Evolutionary conservation across 1,284 basidiomycete genomes (phyloP), one percentile per base, ranked within the genome.

Genomic region (Apiotrichum domesticum): DNA sequence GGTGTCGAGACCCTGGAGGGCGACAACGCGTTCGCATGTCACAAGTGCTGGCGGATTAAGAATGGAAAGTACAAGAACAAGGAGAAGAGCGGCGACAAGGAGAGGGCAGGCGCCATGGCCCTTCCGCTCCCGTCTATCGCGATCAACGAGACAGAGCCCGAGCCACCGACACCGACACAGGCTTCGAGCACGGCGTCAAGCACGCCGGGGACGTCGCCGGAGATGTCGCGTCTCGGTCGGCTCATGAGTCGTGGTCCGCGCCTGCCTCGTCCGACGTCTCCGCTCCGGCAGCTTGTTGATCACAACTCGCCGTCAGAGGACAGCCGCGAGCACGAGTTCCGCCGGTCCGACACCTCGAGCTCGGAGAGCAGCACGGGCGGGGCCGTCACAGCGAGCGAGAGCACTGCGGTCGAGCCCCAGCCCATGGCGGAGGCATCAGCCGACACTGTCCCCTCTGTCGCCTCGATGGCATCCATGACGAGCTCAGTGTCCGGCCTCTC

Each of bases 11-110:
- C 91, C 6, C 78, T 97, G 35, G 90, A 96, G 63, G 91, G 90
- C 1, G 91, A 95, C 64, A 96, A 97, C 67, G 87, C 86, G 77
- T 94, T 96, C 60, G 90, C 91, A 0, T 97, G 93, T 73, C 82
- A 88, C 65, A 82, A 87, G 56, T 97, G 93, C 77, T 97, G 93
- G 93, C 90, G 91, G 77, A 64, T 73, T 64, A 74, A 75, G 60
- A 66, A 65, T 35, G 73, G 74, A 5, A 56, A 61, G 44, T 74
- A 74, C 57, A 54, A 42, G 7, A 45, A 13, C 10, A 35, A 35
- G 11, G 37, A 39, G 37, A 13, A 8, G 37, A 59, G 9, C 63
- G 13, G 3, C 3, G 35, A 6, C 29, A 34, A 35, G 40, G 41
- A 6, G 41, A 48, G 46, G 32, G 14, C 35, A 14, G 6, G 33